phyloP scores from a whole-genome alignment of 2,329 filamentous ascomycete species.

The Calonectria fujianensis region DNA sequence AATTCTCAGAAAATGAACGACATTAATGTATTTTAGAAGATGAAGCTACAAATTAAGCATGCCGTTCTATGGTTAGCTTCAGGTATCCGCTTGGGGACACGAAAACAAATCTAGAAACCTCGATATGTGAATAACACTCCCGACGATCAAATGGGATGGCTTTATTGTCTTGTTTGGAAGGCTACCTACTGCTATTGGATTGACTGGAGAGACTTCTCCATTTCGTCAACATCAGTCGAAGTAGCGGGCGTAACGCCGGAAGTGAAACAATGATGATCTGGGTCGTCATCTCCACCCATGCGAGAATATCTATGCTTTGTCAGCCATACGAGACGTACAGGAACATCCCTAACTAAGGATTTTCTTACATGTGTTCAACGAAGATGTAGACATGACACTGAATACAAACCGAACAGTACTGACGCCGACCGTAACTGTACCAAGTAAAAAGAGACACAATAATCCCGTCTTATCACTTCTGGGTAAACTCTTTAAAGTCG shows the following conservation, averaged over 20 bases:
- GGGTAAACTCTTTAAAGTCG: background rate
- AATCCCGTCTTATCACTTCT: constrained; percentile 10
- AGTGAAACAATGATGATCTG: constrained; percentile 24
- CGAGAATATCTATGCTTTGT: constrained; percentile 2
- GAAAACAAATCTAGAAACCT: background rate
- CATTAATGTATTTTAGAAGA: background rate
- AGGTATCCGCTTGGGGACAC: background rate
- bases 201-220: background rate
- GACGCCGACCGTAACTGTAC: background rate
- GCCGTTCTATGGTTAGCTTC: background rate
- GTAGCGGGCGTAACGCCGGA: constrained; percentile 12
- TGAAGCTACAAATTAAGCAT: background rate
- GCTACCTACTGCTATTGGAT: background rate
- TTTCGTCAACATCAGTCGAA: background rate
- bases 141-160: background rate
- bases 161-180: background rate
- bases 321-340: background rate
- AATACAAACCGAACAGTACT: constrained; percentile 15
- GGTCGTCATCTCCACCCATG: constrained; percentile 10
- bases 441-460: constrained; percentile 14
- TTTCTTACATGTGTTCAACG: background rate
- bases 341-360: fast-evolving
- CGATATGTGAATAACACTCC: background rate
- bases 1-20: background rate
- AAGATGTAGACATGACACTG: background rate